Conservation (phyloP, 1,139 yeast species). For the Suhomyces bokatorum region DNA sequence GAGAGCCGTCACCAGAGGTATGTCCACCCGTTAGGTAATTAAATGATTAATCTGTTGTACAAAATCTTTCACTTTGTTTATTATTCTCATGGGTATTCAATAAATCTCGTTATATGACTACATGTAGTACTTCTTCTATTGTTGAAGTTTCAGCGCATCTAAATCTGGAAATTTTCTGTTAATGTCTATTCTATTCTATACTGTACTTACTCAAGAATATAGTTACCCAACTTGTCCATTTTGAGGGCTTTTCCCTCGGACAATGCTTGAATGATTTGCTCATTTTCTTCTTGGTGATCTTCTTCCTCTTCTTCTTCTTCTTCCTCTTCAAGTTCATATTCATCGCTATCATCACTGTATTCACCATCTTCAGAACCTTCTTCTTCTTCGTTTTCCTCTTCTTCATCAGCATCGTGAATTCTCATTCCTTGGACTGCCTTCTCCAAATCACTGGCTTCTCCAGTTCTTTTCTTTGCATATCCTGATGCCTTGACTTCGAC, state of each 20-base stretch:
- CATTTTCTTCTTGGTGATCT: slow-evolving; percentile 59
- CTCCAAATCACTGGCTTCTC: slow-evolving; percentile 66
- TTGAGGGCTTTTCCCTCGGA: slow-evolving; percentile 62
- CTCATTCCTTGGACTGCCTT: slow-evolving; percentile 71
- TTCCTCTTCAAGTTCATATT: slow-evolving; percentile 24
- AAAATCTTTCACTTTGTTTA: slow-evolving; percentile 22
- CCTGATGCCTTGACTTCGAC: slow-evolving; percentile 91
- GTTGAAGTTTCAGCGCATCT: no score
- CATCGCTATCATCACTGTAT: slow-evolving; percentile 29
- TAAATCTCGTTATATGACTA: slow-evolving; percentile 17
- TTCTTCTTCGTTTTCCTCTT: slow-evolving; percentile 26
- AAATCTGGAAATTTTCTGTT: not conserved
- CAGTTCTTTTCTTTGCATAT: slow-evolving; percentile 66
- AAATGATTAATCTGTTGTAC: slow-evolving; percentile 20
- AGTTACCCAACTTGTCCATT: slow-evolving; percentile 81
- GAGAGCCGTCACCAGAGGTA: slow-evolving; percentile 99
- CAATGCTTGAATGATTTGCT: slow-evolving; percentile 68
- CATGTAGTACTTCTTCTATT: not conserved
- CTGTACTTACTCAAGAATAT: slow-evolving; percentile 53
- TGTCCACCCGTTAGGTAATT: slow-evolving; percentile 84
- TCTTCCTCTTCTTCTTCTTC: slow-evolving; percentile 36
- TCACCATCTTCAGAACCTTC: slow-evolving; percentile 31
- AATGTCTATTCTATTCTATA: not conserved
- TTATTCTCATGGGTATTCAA: slow-evolving; percentile 20
- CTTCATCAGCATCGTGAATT: slow-evolving; percentile 34